These are phyloP conservation scores for Hymenoscyphus fructigenus DNA, from an alignment of 2,329 filamentous ascomycete genomes.

Conservation along the genomic window DNA sequence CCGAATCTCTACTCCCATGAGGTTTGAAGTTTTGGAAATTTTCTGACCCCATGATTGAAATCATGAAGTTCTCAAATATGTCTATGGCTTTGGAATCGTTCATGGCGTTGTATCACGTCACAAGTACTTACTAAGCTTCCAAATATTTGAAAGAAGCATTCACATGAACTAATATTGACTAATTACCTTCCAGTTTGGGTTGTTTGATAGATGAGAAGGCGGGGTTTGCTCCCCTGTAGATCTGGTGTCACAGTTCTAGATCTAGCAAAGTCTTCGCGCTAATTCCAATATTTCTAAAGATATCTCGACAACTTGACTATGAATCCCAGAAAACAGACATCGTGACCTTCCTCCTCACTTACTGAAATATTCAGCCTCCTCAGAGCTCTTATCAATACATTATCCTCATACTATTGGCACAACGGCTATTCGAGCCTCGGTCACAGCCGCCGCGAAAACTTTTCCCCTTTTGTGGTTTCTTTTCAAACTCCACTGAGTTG, in stretches of 20 bases:
- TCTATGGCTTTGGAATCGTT: not conserved
- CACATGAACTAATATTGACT: conserved; percentile 2
- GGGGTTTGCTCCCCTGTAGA: not conserved
- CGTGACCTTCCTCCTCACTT: not conserved
- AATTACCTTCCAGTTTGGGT: not conserved
- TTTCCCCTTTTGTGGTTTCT: not conserved
- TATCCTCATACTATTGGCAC: not conserved
- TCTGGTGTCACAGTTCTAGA: not conserved
- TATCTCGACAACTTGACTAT: not conserved
- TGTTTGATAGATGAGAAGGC: not conserved
- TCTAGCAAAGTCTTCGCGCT: not conserved
- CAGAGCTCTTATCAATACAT: not conserved
- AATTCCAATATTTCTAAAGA: not conserved
- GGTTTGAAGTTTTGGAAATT: too few relatives aligned
- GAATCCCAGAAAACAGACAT: not conserved
- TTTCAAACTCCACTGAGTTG: not conserved
- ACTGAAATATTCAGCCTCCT: not conserved
- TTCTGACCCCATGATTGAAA: too few relatives aligned
- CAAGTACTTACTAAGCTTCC: not conserved
- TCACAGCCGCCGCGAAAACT: conserved; percentile 1
- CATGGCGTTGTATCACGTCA: not conserved
- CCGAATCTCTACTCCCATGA: too few relatives aligned
- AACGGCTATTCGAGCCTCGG: not conserved
- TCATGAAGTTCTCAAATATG: not conserved
- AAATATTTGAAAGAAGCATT: not conserved